Evolutionary conservation across 2,329 filamentous ascomycete species (phyloP).

Genomic region (Fusarium multiceps): DNA sequence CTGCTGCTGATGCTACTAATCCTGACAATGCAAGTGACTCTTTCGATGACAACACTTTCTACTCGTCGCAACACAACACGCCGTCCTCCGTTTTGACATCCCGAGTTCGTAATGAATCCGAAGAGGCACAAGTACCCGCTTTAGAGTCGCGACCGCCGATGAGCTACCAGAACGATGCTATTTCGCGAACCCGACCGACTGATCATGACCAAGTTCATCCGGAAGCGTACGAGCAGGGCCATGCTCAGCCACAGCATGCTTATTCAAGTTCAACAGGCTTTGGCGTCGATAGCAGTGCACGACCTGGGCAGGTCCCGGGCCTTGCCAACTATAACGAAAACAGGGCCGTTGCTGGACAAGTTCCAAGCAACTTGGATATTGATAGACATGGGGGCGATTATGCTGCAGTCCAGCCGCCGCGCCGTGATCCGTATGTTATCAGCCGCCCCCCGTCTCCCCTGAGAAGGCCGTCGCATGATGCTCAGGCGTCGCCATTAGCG

Average conservation of each 20-base stretch:
- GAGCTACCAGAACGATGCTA: conserved; percentile 19
- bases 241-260: conserved; percentile 15
- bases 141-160: conserved; percentile 26
- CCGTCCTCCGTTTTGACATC: conserved; percentile 64
- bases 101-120: conserved; percentile 60
- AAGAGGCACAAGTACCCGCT: conserved; percentile 45
- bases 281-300: conserved; percentile 28
- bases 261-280: conserved; percentile 18
- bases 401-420: conserved; percentile 27
- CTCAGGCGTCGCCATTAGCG: conserved; percentile 72
- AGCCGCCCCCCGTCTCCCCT: conserved; percentile 66
- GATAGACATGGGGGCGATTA: conserved; percentile 28
- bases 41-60: conserved; percentile 93
- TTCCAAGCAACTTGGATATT: conserved; percentile 51
- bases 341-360: conserved; percentile 50
- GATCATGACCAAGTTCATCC: conserved; percentile 11
- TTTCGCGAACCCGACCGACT: conserved; percentile 15
- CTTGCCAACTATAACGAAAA: conserved; percentile 46
- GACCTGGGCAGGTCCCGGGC: conserved; percentile 46
- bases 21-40: conserved; percentile 77
- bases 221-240: conserved; percentile 14
- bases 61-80: conserved; percentile 93
- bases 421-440: conserved; percentile 45
- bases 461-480: conserved; percentile 76
- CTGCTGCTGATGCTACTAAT: conserved; percentile 68